phyloP scores from a whole-genome alignment of 2,329 filamentous ascomycete species.

The Neonectria sp. region DNA sequence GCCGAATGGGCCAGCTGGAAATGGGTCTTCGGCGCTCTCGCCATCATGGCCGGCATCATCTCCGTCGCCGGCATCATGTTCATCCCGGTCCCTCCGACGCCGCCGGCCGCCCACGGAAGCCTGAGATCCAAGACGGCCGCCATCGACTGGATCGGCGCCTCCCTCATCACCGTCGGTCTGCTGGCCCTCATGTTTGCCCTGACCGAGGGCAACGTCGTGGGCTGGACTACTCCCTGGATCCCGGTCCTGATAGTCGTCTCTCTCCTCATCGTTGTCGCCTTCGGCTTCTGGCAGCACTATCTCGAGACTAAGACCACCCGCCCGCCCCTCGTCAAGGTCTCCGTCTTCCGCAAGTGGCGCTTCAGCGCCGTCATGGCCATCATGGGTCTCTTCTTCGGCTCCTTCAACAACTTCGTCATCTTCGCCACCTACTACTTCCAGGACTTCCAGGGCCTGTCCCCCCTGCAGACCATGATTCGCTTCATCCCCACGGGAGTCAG shows the following conservation, averaged over 20 bases:
- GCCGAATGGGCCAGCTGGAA: conserved; percentile 75
- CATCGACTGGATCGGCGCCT: conserved; percentile 78
- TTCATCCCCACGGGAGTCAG: conserved; percentile 77
- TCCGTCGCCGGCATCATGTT: conserved; percentile 71
- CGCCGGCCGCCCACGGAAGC: conserved; percentile 42
- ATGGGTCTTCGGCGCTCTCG: conserved; percentile 77
- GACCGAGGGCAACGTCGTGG: conserved; percentile 78
- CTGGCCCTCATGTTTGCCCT: conserved; percentile 76
- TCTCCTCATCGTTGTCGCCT: conserved; percentile 67
- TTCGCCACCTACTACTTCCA: conserved; percentile 81
- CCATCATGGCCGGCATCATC: conserved; percentile 71
- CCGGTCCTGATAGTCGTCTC: conserved; percentile 72
- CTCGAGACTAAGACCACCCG: conserved; percentile 51
- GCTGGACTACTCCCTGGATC: conserved; percentile 76
- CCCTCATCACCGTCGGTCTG: conserved; percentile 73
- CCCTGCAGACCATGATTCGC: conserved; percentile 77
- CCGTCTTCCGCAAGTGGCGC: conserved; percentile 71
- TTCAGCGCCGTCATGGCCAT: conserved; percentile 76
- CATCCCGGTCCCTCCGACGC: conserved; percentile 67
- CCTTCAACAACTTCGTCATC: conserved; percentile 78
- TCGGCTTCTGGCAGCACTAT: conserved; percentile 73
- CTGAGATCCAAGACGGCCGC: conserved; percentile 57
- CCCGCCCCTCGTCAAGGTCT: conserved; percentile 76
- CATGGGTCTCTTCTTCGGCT: conserved; percentile 76
- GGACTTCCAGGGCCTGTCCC: conserved; percentile 72